phyloP scores from a whole-genome alignment of 176 grass and related monocot species.

The Alopecurus myosuroides region DNA sequence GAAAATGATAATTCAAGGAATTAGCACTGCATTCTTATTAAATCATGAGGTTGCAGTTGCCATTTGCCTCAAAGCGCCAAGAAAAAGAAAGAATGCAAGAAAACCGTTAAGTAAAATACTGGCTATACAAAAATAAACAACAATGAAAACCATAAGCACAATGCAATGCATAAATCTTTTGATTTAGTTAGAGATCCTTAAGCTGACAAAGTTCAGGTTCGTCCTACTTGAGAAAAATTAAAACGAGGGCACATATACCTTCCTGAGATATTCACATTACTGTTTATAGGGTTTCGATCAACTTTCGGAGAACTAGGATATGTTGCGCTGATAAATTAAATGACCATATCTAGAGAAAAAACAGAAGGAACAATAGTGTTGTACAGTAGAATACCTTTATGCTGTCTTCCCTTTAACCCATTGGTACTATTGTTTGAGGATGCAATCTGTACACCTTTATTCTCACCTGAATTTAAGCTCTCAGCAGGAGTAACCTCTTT shows the following conservation, averaged over 20 bases:
- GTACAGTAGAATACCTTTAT: constrained; percentile 62
- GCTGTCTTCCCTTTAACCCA: constrained; percentile 32
- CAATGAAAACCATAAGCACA: constrained; percentile 21
- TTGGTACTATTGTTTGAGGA: constrained; percentile 29
- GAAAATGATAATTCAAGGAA: constrained; percentile 11
- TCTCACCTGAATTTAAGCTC: constrained; percentile 60
- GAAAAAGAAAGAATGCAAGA: constrained; percentile 2
- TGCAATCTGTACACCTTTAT: constrained; percentile 46
- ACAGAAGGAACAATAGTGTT: neutral
- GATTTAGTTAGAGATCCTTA: neutral
- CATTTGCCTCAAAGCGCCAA: neutral
- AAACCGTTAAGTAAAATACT: constrained; percentile 20
- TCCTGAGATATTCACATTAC: neutral
- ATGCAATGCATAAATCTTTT: neutral
- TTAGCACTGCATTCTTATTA: constrained; percentile 15
- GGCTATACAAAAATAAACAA: neutral
- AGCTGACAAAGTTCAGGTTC: neutral
- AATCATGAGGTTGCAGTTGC: neutral
- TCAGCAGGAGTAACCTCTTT: constrained; percentile 40
- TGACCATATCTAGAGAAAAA: neutral
- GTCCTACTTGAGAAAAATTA: neutral
- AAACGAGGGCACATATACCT: neutral
- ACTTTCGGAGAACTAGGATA: neutral
- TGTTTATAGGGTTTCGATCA: neutral
- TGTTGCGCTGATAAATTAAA: neutral